Percentiles rank a stretch among this genome's conserved stretches.
Conservation (phyloP, 1,139 yeast species). For the Taphrina sp. region DNA sequence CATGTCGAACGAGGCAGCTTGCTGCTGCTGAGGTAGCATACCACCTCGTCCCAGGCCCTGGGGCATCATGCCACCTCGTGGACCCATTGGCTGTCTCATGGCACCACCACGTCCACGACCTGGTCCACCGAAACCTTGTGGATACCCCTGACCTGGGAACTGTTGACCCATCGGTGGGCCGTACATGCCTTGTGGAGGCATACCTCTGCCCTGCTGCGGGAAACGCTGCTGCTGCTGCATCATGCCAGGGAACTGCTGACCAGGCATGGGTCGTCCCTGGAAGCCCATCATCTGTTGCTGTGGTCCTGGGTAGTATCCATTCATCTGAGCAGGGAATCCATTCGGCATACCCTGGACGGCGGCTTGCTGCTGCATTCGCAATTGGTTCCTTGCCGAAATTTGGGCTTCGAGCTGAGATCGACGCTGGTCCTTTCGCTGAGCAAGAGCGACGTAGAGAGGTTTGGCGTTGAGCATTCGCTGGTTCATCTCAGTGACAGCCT, state of each 20-base stretch:
- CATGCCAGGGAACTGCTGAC: conserved; percentile 87
- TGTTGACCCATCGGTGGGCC: conserved; percentile 65
- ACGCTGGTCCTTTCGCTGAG: conserved; percentile 98
- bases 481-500: conserved; percentile 98
- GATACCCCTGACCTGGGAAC: conserved; percentile 40
- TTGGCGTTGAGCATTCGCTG: conserved; percentile 93
- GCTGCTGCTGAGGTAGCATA: conserved; percentile 56
- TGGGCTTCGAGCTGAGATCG: conserved; percentile 97
- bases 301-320: conserved; percentile 43
- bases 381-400: conserved; percentile 96
- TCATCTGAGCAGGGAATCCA: conserved; percentile 65
- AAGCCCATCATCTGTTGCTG: conserved; percentile 75
- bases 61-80: conserved; percentile 50
- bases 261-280: conserved; percentile 56
- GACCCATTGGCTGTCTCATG: conserved; percentile 28
- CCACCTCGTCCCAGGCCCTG: conserved; percentile 27
- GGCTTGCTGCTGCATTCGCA: conserved; percentile 92
- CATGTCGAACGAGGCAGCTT: conserved; percentile 55
- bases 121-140: conserved; percentile 30
- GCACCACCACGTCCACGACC: conserved; percentile 31
- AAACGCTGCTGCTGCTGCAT: conserved; percentile 53
- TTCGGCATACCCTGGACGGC: conserved; percentile 81
- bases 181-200: conserved; percentile 44
- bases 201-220: conserved; percentile 28
- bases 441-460: conserved; percentile 97